phyloP scores from a whole-genome alignment of 306 rosid species.

The Vigna radiata region DNA sequence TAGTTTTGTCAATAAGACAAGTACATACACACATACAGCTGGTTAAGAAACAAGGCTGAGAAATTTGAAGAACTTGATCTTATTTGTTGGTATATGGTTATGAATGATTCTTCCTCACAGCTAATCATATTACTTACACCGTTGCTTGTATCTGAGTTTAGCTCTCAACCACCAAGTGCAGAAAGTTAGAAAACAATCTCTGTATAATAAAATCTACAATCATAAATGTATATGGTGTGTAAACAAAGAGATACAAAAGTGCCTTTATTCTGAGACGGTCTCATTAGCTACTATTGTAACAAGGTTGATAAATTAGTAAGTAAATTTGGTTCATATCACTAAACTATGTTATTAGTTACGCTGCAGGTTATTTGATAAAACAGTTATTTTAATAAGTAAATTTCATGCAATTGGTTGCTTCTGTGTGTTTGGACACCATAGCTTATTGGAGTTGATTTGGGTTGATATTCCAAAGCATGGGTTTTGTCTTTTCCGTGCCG shows the following conservation, averaged over 20 bases:
- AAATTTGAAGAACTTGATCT: not conserved
- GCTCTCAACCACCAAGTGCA: not conserved
- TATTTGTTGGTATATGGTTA: slow-evolving; percentile 33
- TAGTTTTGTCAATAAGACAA: not conserved
- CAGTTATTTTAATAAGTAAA: not conserved
- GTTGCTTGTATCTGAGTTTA: not conserved
- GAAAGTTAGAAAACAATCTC: not conserved
- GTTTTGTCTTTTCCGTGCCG: slow-evolving; percentile 49
- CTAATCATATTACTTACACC: not conserved
- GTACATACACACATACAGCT: not conserved
- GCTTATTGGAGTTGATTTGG: slow-evolving; percentile 14
- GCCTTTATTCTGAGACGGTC: not conserved
- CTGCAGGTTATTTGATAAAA: not conserved
- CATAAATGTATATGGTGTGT: not conserved
- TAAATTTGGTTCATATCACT: not conserved
- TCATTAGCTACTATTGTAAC: not conserved
- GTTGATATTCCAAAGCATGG: slow-evolving; percentile 45
- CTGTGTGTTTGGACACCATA: not conserved
- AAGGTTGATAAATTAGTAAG: not conserved
- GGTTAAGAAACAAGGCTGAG: not conserved
- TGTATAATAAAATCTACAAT: not conserved
- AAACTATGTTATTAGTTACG: not conserved
- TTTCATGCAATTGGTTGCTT: not conserved
- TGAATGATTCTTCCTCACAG: not conserved
- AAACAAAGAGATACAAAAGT: not conserved